Evolutionary conservation across 805 yeast species (phyloP).

Genomic region (Wickerhamomyces canadensis): DNA sequence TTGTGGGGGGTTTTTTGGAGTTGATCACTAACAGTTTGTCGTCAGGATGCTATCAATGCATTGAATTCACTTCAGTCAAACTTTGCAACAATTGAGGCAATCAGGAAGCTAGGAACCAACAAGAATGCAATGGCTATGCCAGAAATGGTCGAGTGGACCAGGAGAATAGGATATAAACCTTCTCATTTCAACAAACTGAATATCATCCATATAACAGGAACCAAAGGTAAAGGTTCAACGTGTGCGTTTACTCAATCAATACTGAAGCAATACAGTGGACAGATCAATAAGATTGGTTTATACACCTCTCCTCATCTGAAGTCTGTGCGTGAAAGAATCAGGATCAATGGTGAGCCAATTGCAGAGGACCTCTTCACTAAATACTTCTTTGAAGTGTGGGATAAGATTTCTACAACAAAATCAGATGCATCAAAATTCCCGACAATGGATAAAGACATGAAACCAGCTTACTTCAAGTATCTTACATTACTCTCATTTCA

Average conservation of each 20-base stretch:
- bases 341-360: conserved; percentile 83
- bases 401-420: conserved; percentile 52
- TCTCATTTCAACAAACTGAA: conserved; percentile 69
- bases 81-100: conserved; percentile 82
- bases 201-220: conserved; percentile 90
- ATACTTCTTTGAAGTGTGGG: conserved; percentile 95
- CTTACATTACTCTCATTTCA: conserved; percentile 88
- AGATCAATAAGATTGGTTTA: conserved; percentile 70
- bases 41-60: conserved; percentile 71
- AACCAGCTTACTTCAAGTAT: conserved; percentile 91
- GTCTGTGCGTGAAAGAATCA: conserved; percentile 86
- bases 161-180: conserved; percentile 62
- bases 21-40: not conserved
- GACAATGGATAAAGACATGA: conserved; percentile 62
- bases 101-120: conserved; percentile 56
- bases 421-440: conserved; percentile 62
- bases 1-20: no score
- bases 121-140: conserved; percentile 67
- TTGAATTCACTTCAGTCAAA: conserved; percentile 88
- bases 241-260: conserved; percentile 91
- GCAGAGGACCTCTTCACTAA: conserved; percentile 74
- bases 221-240: conserved; percentile 97
- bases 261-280: conserved; percentile 48
- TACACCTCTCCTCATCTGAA: conserved; percentile 95
- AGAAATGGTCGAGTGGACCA: conserved; percentile 80